Conservation (phyloP, 192 early-diverging fungal genomes). For the Coemansia sp. region DNA sequence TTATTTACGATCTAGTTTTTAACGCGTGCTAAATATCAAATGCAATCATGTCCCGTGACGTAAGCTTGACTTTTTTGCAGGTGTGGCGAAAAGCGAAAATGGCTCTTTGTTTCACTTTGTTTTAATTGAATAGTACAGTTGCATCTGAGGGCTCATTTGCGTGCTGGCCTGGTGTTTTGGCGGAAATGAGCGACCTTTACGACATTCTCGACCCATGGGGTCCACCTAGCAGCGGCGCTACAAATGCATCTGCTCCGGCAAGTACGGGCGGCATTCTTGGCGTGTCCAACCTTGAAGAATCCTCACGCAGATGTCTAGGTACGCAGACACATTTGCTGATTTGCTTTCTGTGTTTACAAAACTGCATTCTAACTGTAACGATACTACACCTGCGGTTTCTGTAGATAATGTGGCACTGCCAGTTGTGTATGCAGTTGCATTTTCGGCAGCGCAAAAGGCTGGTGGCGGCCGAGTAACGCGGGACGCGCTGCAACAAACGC, state of each 20-base stretch:
- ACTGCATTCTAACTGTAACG: not conserved
- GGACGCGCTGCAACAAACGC: conserved; percentile 32
- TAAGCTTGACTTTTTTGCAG: not conserved
- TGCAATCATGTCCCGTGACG: not conserved
- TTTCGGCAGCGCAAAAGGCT: conserved; percentile 35
- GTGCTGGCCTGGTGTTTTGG: not conserved
- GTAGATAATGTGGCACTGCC: conserved; percentile 51
- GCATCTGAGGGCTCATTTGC: conserved; percentile 1
- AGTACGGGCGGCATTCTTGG: conserved; percentile 10
- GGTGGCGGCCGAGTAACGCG: conserved; percentile 49
- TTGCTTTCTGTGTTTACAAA: not conserved
- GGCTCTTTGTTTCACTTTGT: not conserved
- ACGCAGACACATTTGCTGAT: not conserved
- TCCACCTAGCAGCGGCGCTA: conserved; percentile 15
- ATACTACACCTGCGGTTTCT: conserved; percentile 4
- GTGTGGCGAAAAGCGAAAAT: not conserved
- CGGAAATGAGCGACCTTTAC: conserved; percentile 54
- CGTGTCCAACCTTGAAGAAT: conserved; percentile 9
- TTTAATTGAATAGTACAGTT: not conserved
- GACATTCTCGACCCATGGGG: conserved; percentile 56
- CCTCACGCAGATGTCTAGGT: conserved; percentile 43
- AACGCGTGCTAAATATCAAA: not conserved
- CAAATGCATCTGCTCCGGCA: not conserved
- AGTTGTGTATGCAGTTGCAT: conserved; percentile 42
- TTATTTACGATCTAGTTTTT: not conserved